Evolutionary conservation across 352 stramenopile species (phyloP).

Genomic region (Globisporangium middletonii): DNA sequence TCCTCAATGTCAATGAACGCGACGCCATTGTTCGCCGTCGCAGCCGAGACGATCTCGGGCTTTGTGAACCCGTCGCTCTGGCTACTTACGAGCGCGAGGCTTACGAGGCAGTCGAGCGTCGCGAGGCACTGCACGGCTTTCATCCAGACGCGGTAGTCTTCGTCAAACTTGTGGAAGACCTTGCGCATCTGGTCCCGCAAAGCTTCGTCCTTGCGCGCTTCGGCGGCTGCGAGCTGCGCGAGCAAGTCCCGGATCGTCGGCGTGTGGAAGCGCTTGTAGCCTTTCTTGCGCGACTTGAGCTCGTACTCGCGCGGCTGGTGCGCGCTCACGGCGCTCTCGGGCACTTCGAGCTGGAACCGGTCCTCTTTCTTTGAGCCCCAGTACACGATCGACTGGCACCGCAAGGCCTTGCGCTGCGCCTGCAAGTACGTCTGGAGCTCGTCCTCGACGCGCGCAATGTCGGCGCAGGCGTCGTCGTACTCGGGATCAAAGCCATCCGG

Average conservation of each 20-base stretch:
- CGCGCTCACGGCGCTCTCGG: conserved; percentile 56
- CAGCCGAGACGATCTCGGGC: conserved; percentile 84
- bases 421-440: conserved; percentile 91
- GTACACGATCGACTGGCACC: conserved; percentile 89
- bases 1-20: conserved; percentile 90
- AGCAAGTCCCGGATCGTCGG: conserved; percentile 80
- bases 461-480: conserved; percentile 90
- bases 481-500: conserved; percentile 90
- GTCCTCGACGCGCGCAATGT: conserved; percentile 80
- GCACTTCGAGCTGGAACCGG: conserved; percentile 91
- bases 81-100: conserved; percentile 90
- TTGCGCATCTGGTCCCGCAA: conserved; percentile 86
- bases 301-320: conserved; percentile 94
- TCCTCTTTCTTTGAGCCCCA: conserved; percentile 94
- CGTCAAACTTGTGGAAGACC: conserved; percentile 97
- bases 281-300: conserved; percentile 92
- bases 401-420: conserved; percentile 62
- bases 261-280: conserved; percentile 91
- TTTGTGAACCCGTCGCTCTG: conserved; percentile 92
- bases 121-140: conserved; percentile 89
- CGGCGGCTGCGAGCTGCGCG: conserved; percentile 59
- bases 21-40: conserved; percentile 29
- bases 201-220: conserved; percentile 75
- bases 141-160: conserved; percentile 91
- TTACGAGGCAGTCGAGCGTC: conserved; percentile 94